Evolutionary conservation across 352 stramenopile genomes (phyloP), one percentile per base, ranked within the genome.

Genomic region (Globisporangium echinulatum): DNA sequence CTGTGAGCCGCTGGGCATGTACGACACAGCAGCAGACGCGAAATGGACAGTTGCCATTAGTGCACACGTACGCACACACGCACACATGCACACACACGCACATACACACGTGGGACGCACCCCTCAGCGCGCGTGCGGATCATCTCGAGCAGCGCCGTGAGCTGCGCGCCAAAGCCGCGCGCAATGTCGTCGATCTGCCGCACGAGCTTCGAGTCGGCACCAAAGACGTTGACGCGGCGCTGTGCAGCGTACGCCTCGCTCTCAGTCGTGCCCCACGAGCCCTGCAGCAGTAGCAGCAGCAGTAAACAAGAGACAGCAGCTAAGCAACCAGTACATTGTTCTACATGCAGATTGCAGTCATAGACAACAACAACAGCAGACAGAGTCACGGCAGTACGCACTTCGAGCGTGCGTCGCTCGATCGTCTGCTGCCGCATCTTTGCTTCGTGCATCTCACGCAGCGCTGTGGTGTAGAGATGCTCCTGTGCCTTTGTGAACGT

Each of bases 401-500:
- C 74, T 59, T 82, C 71, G 62, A 71, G 58, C 51, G 77, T 85
- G 66, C 76, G 60, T 15, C 63, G 74, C 58, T 73, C 80, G 56
- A 79, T 76, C 19, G 71, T 50, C 52, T 79, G 71, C 59, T 82
- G 66, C 0, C 70, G 75, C 36, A 74, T 73, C 49, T 87, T 80
- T 7, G 77, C 69, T 46, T 85, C 67, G 49, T 92, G 80, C 1
- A 82, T 79, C 68, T 90, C 84, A 50, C 86, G 75, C 54, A 92
- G 73, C 5, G 81, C 82, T 19, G 79, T 71, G 4, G 82, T 90
- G 66, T 92, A 96, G 14, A 96, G 59, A 54, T 84, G 85, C 15
- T 94, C 82, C 59, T 94, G 79, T 0, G 80, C 71, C 50, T 91
- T 89, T 63, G 82, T 91, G 59, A 94, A 96, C 51, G 68, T 79